Conservation (phyloP, 768 basidiomycete genomes). For the Panellus pusillus region DNA sequence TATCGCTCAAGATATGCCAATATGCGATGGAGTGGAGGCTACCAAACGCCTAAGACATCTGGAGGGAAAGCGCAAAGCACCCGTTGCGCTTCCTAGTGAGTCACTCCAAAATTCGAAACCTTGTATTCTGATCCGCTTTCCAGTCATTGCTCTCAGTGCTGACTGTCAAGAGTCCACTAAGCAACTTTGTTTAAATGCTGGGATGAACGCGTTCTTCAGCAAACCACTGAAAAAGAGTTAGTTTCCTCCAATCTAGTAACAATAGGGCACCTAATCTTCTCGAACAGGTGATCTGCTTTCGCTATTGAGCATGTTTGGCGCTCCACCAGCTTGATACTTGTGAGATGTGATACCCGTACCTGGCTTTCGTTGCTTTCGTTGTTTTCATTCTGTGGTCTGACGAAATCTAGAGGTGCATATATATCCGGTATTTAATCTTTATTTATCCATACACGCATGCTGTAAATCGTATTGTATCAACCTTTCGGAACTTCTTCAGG, state of each 20-base stretch:
- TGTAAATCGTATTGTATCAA: too few species aligned
- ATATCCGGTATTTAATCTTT: too few species aligned
- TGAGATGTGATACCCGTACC: background rate
- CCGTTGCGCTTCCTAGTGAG: conserved; percentile 57
- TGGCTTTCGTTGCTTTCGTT: background rate
- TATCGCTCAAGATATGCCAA: conserved; percentile 63
- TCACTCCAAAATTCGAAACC: background rate
- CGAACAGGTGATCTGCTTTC: conserved; percentile 51
- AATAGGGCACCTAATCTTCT: background rate
- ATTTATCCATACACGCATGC: too few species aligned
- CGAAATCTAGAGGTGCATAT: background rate
- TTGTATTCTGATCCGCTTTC: background rate
- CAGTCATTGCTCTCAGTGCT: conserved; percentile 73
- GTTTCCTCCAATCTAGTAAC: conserved; percentile 9
- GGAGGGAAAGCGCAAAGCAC: conserved; percentile 56
- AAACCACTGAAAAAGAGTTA: conserved; percentile 67
- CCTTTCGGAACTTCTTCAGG: too few species aligned
- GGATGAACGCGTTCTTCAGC: conserved; percentile 76
- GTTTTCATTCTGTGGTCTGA: conserved; percentile 2
- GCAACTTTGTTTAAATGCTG: conserved; percentile 71
- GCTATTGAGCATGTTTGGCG: conserved; percentile 55
- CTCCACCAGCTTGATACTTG: conserved; percentile 21
- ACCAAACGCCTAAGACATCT: conserved; percentile 60
- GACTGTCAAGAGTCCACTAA: conserved; percentile 79
- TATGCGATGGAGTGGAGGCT: conserved; percentile 77